A percentile compares a stretch with the other conserved stretches of the same genome.
These are phyloP conservation scores for Meripilus lineatus DNA, from an alignment of 1,284 basidiomycete species.

Conservation along the genomic window DNA sequence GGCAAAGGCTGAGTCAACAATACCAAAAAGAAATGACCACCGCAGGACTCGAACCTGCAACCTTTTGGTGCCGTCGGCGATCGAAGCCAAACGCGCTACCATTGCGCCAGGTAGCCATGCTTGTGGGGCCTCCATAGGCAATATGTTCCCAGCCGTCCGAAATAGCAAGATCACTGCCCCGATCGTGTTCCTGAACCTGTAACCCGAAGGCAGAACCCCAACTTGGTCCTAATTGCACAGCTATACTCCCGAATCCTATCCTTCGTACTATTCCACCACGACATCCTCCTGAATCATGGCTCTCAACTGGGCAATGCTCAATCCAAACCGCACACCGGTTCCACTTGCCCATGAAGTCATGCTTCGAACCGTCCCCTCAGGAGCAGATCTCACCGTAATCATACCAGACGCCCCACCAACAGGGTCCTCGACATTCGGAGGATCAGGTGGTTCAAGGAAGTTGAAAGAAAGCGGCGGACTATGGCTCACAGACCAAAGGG, in stretches of 20 bases:
- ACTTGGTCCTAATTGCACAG: neutral
- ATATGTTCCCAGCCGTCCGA: no score
- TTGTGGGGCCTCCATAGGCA: no score
- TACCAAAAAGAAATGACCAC: no score
- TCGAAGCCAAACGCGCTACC: slow-evolving; percentile 87
- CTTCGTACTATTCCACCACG: no score
- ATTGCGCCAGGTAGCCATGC: slow-evolving; percentile 72
- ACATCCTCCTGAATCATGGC: slow-evolving; percentile 59
- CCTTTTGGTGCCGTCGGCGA: slow-evolving; percentile 46
- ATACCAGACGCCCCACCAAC: slow-evolving; percentile 51
- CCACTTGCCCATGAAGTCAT: slow-evolving; percentile 61
- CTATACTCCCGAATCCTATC: neutral
- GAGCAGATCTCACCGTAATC: slow-evolving; percentile 51
- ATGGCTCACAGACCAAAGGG: slow-evolving; percentile 68
- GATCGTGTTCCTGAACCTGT: slow-evolving; percentile 1
- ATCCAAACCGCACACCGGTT: slow-evolving; percentile 50
- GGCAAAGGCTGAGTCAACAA: no score
- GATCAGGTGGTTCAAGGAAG: slow-evolving; percentile 49
- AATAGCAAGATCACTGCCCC: slow-evolving; percentile 2
- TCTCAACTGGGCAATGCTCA: slow-evolving; percentile 72
- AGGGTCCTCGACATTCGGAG: slow-evolving; percentile 38
- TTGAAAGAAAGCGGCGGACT: slow-evolving; percentile 54
- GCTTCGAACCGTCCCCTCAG: slow-evolving; percentile 49
- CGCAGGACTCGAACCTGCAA: slow-evolving; percentile 87
- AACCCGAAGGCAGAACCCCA: no score